phyloP scores from a whole-genome alignment of 305 asterid species.

The Rubia occidens region DNA sequence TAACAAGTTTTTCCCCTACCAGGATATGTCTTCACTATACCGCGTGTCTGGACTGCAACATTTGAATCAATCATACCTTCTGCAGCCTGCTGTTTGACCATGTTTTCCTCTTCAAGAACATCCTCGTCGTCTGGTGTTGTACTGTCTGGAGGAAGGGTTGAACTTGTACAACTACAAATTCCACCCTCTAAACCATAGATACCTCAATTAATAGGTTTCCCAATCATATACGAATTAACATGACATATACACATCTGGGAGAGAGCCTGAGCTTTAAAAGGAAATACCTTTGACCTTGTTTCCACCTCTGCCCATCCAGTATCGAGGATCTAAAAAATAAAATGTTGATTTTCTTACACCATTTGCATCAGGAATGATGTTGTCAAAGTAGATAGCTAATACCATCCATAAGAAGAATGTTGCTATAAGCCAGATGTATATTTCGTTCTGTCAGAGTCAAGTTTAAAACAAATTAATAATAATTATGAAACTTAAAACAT shows the following conservation, averaged over 20 bases:
- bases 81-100: conserved; percentile 23
- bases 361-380: conserved; percentile 59
- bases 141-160: conserved; percentile 41
- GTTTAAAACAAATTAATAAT: background rate
- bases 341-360: conserved; percentile 69
- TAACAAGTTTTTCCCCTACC: conserved; percentile 49
- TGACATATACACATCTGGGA: conserved; percentile 5
- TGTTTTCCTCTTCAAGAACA: conserved; percentile 40
- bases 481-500: background rate
- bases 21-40: conserved; percentile 45
- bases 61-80: conserved; percentile 28
- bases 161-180: conserved; percentile 49
- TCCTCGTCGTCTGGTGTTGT: conserved; percentile 67
- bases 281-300: conserved; percentile 57
- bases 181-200: conserved; percentile 53
- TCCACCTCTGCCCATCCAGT: conserved; percentile 89
- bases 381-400: conserved; percentile 77
- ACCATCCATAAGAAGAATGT: conserved; percentile 58
- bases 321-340: conserved; percentile 64
- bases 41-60: conserved; percentile 31
- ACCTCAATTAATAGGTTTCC: background rate
- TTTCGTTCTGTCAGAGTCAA: conserved; percentile 45
- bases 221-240: background rate
- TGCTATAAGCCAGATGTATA: conserved; percentile 48
- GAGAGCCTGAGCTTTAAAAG: background rate